Percentiles rank a stretch among this genome's conserved stretches.
phyloP scores from a whole-genome alignment of 768 basidiomycete species.

The Butyriboletus loyo region DNA sequence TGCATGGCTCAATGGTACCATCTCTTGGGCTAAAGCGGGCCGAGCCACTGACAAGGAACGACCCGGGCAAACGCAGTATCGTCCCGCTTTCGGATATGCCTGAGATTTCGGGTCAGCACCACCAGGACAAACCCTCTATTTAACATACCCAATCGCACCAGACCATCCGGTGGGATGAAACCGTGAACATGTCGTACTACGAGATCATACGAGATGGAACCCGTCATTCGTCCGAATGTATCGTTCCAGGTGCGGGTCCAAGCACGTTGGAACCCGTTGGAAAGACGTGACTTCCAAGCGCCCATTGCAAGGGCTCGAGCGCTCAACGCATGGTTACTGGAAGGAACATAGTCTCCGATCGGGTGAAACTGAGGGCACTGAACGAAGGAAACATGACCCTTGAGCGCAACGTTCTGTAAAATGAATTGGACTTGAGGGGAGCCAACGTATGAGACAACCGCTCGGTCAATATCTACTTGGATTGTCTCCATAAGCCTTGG shows the following conservation, averaged over 20 bases:
- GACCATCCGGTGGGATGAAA: conserved; percentile 29
- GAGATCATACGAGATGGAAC: conserved; percentile 50
- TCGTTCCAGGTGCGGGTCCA: conserved; percentile 69
- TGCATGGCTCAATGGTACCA: conserved; percentile 51
- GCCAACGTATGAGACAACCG: conserved; percentile 48
- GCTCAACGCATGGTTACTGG: conserved; percentile 16
- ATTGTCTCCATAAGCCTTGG: conserved; percentile 67
- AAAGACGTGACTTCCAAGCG: conserved; percentile 62
- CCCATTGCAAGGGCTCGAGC: conserved; percentile 46
- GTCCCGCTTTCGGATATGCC: conserved; percentile 26
- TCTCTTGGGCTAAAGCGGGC: conserved; percentile 58
- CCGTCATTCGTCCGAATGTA: conserved; percentile 64
- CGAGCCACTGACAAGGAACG: conserved; percentile 44
- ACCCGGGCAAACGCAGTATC: conserved; percentile 48
- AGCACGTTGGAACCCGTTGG: conserved; percentile 58
- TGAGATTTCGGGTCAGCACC: neutral
- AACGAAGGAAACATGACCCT: conserved; percentile 53
- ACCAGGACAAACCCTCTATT: neutral
- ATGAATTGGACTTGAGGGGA: conserved; percentile 52
- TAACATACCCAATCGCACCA: conserved; percentile 29
- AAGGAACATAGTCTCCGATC: conserved; percentile 10
- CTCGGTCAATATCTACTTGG: conserved; percentile 62
- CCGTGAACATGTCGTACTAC: conserved; percentile 47
- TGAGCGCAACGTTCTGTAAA: conserved; percentile 48
- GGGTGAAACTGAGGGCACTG: conserved; percentile 39